Percentiles rank a stretch among this genome's conserved stretches.
phyloP scores from a whole-genome alignment of 2,329 filamentous ascomycete species.

The Claviceps lovelessii region DNA sequence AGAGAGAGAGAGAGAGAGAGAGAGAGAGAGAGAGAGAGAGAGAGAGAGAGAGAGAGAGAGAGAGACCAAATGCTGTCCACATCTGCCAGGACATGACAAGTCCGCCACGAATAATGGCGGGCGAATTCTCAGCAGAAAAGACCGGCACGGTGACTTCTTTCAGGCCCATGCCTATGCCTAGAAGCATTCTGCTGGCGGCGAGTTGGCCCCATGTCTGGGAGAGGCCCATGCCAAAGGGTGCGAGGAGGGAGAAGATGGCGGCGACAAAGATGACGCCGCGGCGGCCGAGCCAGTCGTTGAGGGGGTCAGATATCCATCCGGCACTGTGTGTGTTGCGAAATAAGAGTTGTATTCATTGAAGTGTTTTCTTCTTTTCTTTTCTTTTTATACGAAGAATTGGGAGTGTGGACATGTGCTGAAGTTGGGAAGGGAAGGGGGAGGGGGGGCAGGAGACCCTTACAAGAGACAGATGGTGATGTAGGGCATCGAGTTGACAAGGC shows the following conservation, averaged over 20 bases:
- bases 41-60: neutral
- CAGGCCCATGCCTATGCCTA: constrained; percentile 48
- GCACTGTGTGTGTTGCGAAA: constrained; percentile 20
- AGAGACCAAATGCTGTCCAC: constrained; percentile 16
- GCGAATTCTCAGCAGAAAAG: constrained; percentile 38
- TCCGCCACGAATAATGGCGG: constrained; percentile 36
- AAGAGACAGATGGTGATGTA: constrained; percentile 28
- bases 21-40: too few relatives aligned
- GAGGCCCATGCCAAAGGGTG: constrained; percentile 45
- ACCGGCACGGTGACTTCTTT: constrained; percentile 35
- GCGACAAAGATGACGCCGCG: constrained; percentile 51
- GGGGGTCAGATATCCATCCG: constrained; percentile 47
- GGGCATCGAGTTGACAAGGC: constrained; percentile 40
- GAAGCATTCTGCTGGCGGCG: constrained; percentile 32
- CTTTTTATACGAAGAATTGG: neutral
- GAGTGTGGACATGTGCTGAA: neutral
- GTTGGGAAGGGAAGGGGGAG: too few relatives aligned
- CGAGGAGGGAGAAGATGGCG: constrained; percentile 45
- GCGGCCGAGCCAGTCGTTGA: constrained; percentile 44
- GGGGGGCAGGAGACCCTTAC: constrained; percentile 17
- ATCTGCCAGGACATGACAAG: constrained; percentile 42
- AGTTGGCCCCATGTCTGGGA: constrained; percentile 46
- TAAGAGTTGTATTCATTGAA: neutral
- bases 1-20: neutral
- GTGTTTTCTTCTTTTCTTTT: too few relatives aligned